phyloP scores from a whole-genome alignment of 75 land plant species.

The Pinus tabuliformis region DNA sequence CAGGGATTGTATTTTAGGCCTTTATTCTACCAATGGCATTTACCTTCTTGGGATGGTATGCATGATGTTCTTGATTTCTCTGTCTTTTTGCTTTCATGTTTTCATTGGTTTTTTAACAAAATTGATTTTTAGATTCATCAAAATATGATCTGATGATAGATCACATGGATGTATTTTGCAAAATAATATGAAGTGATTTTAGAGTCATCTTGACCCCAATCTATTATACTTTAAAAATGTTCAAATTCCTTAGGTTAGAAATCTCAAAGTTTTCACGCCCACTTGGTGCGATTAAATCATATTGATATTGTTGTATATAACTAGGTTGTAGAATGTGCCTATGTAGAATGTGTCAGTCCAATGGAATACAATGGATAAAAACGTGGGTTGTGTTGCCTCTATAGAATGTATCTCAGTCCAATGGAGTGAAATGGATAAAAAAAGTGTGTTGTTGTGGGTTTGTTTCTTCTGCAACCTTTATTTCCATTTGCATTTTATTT shows the following conservation, averaged over 20 bases:
- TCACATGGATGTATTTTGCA: neutral
- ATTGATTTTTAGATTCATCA: neutral
- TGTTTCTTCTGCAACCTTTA: neutral
- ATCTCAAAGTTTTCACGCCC: neutral
- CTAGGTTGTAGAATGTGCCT: neutral
- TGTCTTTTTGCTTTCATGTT: neutral
- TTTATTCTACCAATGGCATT: slow-evolving; percentile 55
- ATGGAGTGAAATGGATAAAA: neutral
- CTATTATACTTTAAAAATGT: too few relatives aligned
- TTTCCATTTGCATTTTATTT: neutral
- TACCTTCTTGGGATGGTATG: slow-evolving; percentile 52
- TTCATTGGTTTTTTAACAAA: neutral
- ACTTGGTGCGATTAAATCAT: neutral
- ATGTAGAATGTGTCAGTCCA: too few relatives aligned
- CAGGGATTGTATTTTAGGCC: slow-evolving; percentile 57
- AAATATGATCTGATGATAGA: neutral
- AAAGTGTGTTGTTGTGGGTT: neutral
- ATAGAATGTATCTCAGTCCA: neutral
- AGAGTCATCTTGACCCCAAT: neutral
- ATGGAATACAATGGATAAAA: too few relatives aligned
- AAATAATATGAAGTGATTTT: neutral
- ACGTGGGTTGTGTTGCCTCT: too few relatives aligned
- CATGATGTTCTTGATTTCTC: neutral
- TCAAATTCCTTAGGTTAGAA: neutral
- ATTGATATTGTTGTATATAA: neutral